Evolutionary conservation across 805 yeast genomes (phyloP).

Genomic region (Ogataea parapolymorpha): DNA sequence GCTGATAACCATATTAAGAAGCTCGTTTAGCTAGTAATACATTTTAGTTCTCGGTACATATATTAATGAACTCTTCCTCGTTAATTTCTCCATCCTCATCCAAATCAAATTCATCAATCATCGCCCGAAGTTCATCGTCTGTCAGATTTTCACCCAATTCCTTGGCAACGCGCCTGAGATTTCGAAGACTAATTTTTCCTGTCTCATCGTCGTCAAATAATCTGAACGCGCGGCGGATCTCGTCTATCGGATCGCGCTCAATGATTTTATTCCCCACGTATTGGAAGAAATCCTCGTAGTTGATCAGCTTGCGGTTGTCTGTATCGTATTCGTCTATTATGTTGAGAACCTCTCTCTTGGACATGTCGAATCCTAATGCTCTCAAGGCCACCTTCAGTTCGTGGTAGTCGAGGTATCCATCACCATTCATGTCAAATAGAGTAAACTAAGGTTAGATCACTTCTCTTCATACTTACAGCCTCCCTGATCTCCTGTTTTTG

Average conservation of each 20-base stretch:
- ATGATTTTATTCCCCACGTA: constrained; percentile 80
- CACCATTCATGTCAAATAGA: constrained; percentile 88
- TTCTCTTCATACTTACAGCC: constrained; percentile 46
- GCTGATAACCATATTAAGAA: not conserved
- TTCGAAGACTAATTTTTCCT: constrained; percentile 79
- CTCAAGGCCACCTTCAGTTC: constrained; percentile 91
- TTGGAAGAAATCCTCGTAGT: constrained; percentile 77
- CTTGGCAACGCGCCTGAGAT: constrained; percentile 83
- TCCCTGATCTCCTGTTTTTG: constrained; percentile 90
- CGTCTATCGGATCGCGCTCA: constrained; percentile 89
- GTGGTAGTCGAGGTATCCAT: constrained; percentile 87
- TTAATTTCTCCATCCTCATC: constrained; percentile 95
- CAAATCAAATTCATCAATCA: constrained; percentile 96
- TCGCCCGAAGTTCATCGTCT: constrained; percentile 90
- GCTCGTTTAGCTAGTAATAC: not conserved
- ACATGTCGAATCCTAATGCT: constrained; percentile 86
- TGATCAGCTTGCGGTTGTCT: constrained; percentile 67
- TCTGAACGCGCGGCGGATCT: constrained; percentile 83
- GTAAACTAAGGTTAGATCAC: constrained; percentile 43
- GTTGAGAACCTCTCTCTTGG: constrained; percentile 70
- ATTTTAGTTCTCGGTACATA: constrained; percentile 67
- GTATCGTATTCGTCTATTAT: constrained; percentile 79
- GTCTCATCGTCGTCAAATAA: constrained; percentile 85
- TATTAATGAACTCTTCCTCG: constrained; percentile 86
- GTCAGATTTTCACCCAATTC: constrained; percentile 89